Evolutionary conservation across 805 yeast species (phyloP), one percentile per base, ranked within the genome.

Genomic region (Ogataea nonfermentans): DNA sequence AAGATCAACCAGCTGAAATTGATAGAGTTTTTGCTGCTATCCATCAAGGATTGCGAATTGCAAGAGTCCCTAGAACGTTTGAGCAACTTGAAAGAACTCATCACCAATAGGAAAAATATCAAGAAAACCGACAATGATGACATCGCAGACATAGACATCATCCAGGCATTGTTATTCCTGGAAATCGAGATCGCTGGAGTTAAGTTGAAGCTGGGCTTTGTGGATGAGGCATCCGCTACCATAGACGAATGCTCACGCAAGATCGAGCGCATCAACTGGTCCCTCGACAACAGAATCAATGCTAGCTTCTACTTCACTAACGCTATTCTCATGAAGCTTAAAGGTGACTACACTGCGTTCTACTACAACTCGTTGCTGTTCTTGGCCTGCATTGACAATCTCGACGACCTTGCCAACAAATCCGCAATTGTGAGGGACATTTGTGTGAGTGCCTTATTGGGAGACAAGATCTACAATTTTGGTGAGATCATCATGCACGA

Each of bases 401-500:
- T 73, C 15, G 63, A 63, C 17, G 68, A 67, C 40, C 62, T 81
- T 36, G 44, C 50, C 10, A 58, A 61, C 13, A 67, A 63, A 24
- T 65, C 62, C 30, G 45, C 50, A 37, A 60, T 69, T 40, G 85
- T 87, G 2, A 79, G 80, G 54, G 95, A 91, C 50, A 75, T 91
- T 51, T 75, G 91, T 44, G 71, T 88, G 32, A 81, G 95, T 23
- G 98, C 97, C 0, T 68, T 93, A 44, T 71, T 91, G 52, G 98
- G 97, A 34, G 95, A 89, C 57, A 81, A 78, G 55, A 86, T 91
- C 52, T 93, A 88, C 70, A 93, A 91, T 67, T 93, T 93, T 63
- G 98, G 98, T 36, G 99, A 93, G 66, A 75, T 93, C 47, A 74
- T 93, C 45, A 79, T 89, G 61, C 98, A 91, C 63, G 95, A 93